These are phyloP conservation scores for Camillea tinctor DNA, from an alignment of 2,329 filamentous ascomycete genomes.

Conservation along the genomic window DNA sequence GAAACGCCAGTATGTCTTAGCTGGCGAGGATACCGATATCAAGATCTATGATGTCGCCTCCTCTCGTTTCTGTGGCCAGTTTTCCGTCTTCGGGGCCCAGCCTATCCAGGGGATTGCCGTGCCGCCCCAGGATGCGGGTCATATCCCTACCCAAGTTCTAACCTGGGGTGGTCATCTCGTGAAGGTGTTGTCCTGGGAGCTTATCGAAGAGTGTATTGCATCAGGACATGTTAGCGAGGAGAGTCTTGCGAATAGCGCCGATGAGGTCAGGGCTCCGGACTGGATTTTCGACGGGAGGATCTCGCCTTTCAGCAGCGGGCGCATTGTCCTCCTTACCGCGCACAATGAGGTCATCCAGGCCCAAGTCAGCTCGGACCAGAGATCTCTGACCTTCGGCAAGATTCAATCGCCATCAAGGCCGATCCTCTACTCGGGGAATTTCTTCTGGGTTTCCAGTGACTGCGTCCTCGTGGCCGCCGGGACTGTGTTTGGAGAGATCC, in stretches of 20 bases:
- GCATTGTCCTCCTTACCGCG: conserved; percentile 71
- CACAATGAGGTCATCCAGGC: conserved; percentile 77
- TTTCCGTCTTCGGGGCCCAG: conserved; percentile 64
- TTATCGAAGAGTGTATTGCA: conserved; percentile 35
- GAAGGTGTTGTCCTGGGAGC: conserved; percentile 38
- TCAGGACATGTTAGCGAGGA: conserved; percentile 10
- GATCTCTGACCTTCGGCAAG: conserved; percentile 43
- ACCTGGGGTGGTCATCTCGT: conserved; percentile 70
- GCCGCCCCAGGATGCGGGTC: conserved; percentile 18
- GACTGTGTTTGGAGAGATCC: conserved; percentile 91
- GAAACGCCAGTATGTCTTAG: conserved; percentile 46
- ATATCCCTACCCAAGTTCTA: conserved; percentile 41
- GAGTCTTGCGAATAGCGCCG: conserved; percentile 9
- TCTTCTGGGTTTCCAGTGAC: conserved; percentile 59
- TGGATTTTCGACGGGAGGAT: conserved; percentile 73
- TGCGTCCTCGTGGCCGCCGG: conserved; percentile 78
- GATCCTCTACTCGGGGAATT: conserved; percentile 81
- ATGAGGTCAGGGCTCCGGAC: conserved; percentile 57
- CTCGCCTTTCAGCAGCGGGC: conserved; percentile 41
- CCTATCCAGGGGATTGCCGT: conserved; percentile 71
- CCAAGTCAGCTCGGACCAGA: conserved; percentile 24
- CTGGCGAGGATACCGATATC: conserved; percentile 60
- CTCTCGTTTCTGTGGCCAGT: conserved; percentile 38
- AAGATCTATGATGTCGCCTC: conserved; percentile 48
- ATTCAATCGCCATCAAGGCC: conserved; percentile 69